Conservation (phyloP, 177 flowering plant genomes). For the Tripterygium wilfordii region DNA sequence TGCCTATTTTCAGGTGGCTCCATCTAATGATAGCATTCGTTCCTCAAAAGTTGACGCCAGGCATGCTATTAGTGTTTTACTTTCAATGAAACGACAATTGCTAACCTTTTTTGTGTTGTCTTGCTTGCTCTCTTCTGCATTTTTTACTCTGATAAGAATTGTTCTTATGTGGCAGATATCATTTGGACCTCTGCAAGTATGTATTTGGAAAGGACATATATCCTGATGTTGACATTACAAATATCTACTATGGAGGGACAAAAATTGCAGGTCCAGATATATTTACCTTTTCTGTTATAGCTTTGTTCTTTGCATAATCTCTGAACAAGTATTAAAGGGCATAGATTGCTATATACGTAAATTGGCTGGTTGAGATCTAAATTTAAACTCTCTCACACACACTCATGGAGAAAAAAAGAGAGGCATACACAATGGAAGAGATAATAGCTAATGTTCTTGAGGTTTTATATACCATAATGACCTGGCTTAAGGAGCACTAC, state of each 20-base stretch:
- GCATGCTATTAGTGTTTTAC: conserved; percentile 26
- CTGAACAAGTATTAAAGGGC: no score
- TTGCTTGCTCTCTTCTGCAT: not conserved
- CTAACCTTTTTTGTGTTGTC: not conserved
- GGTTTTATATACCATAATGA: no score
- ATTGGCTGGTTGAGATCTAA: no score
- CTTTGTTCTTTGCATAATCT: not conserved
- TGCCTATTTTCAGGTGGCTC: conserved; percentile 96
- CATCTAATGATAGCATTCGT: conserved; percentile 83
- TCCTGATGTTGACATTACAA: conserved; percentile 82
- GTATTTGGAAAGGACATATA: conserved; percentile 83
- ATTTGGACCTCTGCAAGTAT: conserved; percentile 91
- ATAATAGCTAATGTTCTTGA: no score
- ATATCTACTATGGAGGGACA: conserved; percentile 89
- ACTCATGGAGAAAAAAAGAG: no score
- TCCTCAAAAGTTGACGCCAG: conserved; percentile 69
- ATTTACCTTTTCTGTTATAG: conserved; percentile 2
- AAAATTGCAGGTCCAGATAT: conserved; percentile 62
- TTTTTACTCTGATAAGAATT: not conserved
- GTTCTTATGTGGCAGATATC: conserved; percentile 53
- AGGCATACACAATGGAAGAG: no score
- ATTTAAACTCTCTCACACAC: no score
- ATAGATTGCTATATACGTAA: no score
- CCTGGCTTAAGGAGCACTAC: no score
- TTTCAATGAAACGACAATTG: not conserved